A percentile compares a stretch with the other conserved stretches of the same genome.
These are phyloP conservation scores for Candida schatavii DNA, from an alignment of 805 yeast genomes.

Conservation along the genomic window DNA sequence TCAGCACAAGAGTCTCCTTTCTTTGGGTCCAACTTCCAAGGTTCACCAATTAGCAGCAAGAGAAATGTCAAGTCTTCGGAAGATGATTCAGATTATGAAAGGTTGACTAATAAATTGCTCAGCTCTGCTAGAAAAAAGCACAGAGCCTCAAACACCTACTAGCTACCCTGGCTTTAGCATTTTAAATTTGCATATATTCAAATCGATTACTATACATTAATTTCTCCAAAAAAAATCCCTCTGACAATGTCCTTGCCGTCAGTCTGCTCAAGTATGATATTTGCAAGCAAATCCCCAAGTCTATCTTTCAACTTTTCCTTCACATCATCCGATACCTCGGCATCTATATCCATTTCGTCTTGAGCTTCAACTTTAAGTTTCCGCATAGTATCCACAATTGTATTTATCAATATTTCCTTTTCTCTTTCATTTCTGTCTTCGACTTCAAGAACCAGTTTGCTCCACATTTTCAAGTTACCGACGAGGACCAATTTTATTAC, in stretches of 20 bases:
- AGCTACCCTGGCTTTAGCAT: neutral
- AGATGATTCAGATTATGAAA: conserved; percentile 11
- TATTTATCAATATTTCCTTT: conserved; percentile 42
- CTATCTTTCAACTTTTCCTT: conserved; percentile 48
- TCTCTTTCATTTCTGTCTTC: conserved; percentile 43
- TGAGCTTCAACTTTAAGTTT: conserved; percentile 36
- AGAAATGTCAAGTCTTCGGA: conserved; percentile 6
- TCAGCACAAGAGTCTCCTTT: conserved; percentile 36
- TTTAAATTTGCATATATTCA: neutral
- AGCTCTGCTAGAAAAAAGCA: conserved; percentile 3
- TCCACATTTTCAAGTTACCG: conserved; percentile 85
- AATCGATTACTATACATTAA: conserved; percentile 18
- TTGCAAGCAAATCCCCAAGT: conserved; percentile 59
- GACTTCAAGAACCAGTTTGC: conserved; percentile 50
- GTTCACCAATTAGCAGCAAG: conserved; percentile 13
- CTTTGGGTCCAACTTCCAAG: conserved; percentile 19
- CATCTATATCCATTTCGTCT: conserved; percentile 26
- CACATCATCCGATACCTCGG: conserved; percentile 30
- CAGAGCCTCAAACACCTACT: neutral
- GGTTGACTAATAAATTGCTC: conserved; percentile 1
- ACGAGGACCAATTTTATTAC: conserved; percentile 79
- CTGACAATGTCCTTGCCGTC: conserved; percentile 51
- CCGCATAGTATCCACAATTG: conserved; percentile 54
- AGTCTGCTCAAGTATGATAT: conserved; percentile 43
- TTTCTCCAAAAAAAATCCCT: conserved; percentile 75